Base-by-base conservation (phyloP, 176 grass and related monocot species). In the Dactylis glomerata region DNA sequence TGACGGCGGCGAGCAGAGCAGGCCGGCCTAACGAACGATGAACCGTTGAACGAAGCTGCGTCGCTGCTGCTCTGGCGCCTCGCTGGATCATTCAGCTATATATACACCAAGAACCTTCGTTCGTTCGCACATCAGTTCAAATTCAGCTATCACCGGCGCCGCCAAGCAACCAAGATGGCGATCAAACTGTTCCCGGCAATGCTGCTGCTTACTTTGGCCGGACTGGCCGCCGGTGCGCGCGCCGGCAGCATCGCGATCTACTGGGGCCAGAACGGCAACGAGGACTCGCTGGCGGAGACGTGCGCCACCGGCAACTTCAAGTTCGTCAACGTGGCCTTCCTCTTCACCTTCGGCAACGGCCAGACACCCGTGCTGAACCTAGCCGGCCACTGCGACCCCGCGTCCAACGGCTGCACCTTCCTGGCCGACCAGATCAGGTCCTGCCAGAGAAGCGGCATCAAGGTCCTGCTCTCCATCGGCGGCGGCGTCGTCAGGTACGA, bases 391-490 rank as follows among this genome's bases (percentile, higher is more conserved):
- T 96, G 94, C 91, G 64, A 93, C 88, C 90, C 91, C 22, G 85
- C 77, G 26, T 83, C 77, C 36, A 68, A 73, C 77, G 94, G 91
- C 11, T 96, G 94, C 80, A 87, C 86, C 22, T 79, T 24, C 63
- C 73, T 96, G 47, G 75, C 73, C 86, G 46, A n/a, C 9, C 77
- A 96, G 19, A 24, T 96, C 86, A 46, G 54, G 58, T 52, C 84
- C 40, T 96, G 94, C 89, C 94, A 91, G 74, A 12, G 73, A n/a
- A 46, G 8, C 32, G 94, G 94, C 77, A 49, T 96, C 78, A 96
- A 96, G 91, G 94, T 96, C 22, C 24, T 92, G 47, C 86, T 96
- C 76, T 92, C 88, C 78, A 89, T 93, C 58, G 94, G 91, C 64
- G 89, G 94, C 5, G 90, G 89, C 4, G 83, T 77, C 24, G 90